These are phyloP conservation scores for Aspergillus sp. DNA, from an alignment of 2,329 filamentous ascomycete genomes.

Conservation along the genomic window DNA sequence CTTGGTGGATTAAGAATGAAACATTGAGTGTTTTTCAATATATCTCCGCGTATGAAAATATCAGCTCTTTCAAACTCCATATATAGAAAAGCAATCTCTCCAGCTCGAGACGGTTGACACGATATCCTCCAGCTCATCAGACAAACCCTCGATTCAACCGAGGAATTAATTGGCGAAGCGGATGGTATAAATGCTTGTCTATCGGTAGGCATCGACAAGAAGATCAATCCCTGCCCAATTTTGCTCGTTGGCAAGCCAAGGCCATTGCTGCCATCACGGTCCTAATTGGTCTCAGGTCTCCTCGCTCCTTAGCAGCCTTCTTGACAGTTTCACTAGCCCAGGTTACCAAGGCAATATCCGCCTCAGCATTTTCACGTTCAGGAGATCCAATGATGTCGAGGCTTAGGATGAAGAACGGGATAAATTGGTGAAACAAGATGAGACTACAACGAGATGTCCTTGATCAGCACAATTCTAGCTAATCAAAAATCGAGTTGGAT, in stretches of 20 bases:
- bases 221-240: background rate
- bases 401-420: conserved; percentile 9
- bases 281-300: conserved; percentile 4
- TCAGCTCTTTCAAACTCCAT: too few species aligned
- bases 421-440: conserved; percentile 10
- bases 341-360: conserved; percentile 3
- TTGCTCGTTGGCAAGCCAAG: background rate
- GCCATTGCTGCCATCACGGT: background rate
- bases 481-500: background rate
- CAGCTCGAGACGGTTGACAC: too few species aligned
- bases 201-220: background rate
- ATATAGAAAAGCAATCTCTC: too few species aligned
- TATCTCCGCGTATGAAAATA: too few species aligned
- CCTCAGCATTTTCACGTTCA: conserved; percentile 1
- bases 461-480: background rate
- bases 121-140: too few species aligned
- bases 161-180: too few species aligned
- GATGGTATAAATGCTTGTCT: too few species aligned
- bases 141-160: too few species aligned
- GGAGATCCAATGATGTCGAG: conserved; percentile 7
- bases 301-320: conserved; percentile 5
- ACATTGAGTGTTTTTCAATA: too few species aligned
- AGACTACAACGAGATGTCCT: conserved; percentile 3
- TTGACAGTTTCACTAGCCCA: conserved; percentile 8
- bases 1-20: too few species aligned